Evolutionary conservation across 805 yeast species (phyloP), one percentile per base, ranked within the genome.

Genomic region (Candida patagonica): DNA sequence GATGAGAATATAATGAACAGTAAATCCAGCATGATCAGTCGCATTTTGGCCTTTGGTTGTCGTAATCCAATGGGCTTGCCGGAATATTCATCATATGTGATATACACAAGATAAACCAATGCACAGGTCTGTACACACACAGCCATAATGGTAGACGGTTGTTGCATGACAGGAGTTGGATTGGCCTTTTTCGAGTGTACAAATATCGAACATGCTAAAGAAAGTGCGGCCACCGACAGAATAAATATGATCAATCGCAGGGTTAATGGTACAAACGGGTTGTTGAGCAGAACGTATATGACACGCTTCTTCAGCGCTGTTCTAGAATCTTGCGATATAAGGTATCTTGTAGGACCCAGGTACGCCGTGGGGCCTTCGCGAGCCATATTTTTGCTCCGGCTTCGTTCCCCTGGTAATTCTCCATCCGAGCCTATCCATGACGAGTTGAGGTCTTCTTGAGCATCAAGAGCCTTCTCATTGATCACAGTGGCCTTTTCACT

Each of bases 141-240:
- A 3, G 96, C 92, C 94, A 92, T 86, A 33, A 88, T 78, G 0
- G 97, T 84, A 50, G 95, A 80, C 13, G 98, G 81, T 53, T 83
- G 87, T 55, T 83, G 94, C 6, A 71, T 65, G 6, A 84, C 60
- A 9, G 62, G 53, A 22, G 30, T 19, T 39, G 54, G 52, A 16
- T 23, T 40, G 35, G 41, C 53, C 41, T 31, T 56, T 47, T 4
- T 73, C 61, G 44, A 65, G 55, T 51, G 55, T 13, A 52, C 55
- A 29, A 43, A 59, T 17, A 39, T 60, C 50, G 55, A 68, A 75
- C 40, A 85, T 0, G 96, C 87, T 20, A 89, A 56, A 0, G 77
- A 92, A 47, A 89, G 66, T 0, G 96, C 85, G 26, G 78, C 61
- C 0, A 74, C 61, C 9, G 85, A 75, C 31, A 86, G 67, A 10